Percentiles rank a stretch among this genome's conserved stretches.
phyloP scores from a whole-genome alignment of 1,139 yeast species.

The Saccharomycopsis phalli region DNA sequence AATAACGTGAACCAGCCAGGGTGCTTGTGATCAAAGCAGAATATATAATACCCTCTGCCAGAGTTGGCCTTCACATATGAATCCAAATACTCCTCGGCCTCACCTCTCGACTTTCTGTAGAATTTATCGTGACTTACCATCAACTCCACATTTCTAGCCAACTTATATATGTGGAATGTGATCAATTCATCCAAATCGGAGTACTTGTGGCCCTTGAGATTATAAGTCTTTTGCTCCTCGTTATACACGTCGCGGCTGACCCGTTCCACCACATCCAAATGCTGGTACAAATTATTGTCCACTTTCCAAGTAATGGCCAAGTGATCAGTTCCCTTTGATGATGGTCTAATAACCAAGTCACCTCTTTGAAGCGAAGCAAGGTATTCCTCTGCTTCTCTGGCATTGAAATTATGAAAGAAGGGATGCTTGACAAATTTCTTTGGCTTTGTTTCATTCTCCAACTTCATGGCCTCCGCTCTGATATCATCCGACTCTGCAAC shows the following conservation, averaged over 20 bases:
- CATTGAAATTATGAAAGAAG: conserved; percentile 72
- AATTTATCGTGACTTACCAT: conserved; percentile 84
- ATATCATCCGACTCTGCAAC: conserved; percentile 66
- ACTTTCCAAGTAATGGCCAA: conserved; percentile 96
- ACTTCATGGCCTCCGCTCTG: conserved; percentile 46
- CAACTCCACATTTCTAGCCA: conserved; percentile 76
- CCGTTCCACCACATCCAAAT: conserved; percentile 74
- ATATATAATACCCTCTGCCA: conserved; percentile 81
- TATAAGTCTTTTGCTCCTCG: conserved; percentile 19
- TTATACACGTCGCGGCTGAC: conserved; percentile 35
- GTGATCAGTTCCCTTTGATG: conserved; percentile 81
- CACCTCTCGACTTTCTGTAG: conserved; percentile 70
- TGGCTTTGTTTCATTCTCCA: conserved; percentile 40
- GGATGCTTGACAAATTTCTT: conserved; percentile 85
- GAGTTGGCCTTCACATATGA: conserved; percentile 90
- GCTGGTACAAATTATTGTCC: conserved; percentile 84
- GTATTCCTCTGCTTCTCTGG: conserved; percentile 86
- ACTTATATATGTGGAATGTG: conserved; percentile 78
- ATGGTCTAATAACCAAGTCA: conserved; percentile 89
- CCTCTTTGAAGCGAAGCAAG: conserved; percentile 87
- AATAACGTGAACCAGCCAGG: conserved; percentile 89
- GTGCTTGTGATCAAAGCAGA: conserved; percentile 80
- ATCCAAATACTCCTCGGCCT: conserved; percentile 80
- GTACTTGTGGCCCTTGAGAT: conserved; percentile 62
- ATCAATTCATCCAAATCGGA: conserved; percentile 90